phyloP scores from a whole-genome alignment of 352 stramenopile species.

The Thalassiosira livingstoniorum region DNA sequence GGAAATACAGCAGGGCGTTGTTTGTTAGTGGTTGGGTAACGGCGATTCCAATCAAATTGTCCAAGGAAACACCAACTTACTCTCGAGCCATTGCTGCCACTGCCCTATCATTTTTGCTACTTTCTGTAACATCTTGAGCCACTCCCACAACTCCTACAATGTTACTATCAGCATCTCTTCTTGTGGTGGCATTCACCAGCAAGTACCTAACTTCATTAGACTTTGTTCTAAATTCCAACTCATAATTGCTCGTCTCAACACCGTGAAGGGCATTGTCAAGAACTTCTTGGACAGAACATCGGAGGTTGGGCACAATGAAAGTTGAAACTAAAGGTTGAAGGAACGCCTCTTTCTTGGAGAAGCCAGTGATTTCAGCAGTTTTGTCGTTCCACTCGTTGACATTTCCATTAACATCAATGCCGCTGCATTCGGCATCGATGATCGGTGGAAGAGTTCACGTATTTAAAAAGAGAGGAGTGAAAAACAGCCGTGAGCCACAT shows the following conservation, averaged over 20 bases:
- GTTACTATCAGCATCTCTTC: slow-evolving; percentile 35
- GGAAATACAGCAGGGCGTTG: too few relatives aligned
- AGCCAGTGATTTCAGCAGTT: not conserved
- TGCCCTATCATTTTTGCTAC: not conserved
- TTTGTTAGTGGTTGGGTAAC: too few relatives aligned
- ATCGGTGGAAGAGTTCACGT: not conserved
- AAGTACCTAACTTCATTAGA: slow-evolving; percentile 23
- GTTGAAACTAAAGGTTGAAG: slow-evolving; percentile 85
- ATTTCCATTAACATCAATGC: slow-evolving; percentile 88
- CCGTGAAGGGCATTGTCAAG: slow-evolving; percentile 38
- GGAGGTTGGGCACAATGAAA: slow-evolving; percentile 88
- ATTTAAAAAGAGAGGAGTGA: not conserved
- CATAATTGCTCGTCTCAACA: not conserved
- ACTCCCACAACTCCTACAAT: slow-evolving; percentile 53
- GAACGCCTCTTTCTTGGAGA: slow-evolving; percentile 87
- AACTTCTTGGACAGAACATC: slow-evolving; percentile 33
- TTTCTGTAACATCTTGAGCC: too few relatives aligned
- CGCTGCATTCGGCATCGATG: slow-evolving; percentile 8
- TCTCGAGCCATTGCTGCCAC: slow-evolving; percentile 38
- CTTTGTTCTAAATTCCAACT: slow-evolving; percentile 33
- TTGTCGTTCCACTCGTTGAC: slow-evolving; percentile 82
- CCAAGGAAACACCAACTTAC: too few relatives aligned
- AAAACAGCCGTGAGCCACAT: not conserved
- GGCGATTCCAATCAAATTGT: too few relatives aligned
- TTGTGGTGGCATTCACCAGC: not conserved